phyloP scores from a whole-genome alignment of 345 rosid species.

The Salix arbutifolia region DNA sequence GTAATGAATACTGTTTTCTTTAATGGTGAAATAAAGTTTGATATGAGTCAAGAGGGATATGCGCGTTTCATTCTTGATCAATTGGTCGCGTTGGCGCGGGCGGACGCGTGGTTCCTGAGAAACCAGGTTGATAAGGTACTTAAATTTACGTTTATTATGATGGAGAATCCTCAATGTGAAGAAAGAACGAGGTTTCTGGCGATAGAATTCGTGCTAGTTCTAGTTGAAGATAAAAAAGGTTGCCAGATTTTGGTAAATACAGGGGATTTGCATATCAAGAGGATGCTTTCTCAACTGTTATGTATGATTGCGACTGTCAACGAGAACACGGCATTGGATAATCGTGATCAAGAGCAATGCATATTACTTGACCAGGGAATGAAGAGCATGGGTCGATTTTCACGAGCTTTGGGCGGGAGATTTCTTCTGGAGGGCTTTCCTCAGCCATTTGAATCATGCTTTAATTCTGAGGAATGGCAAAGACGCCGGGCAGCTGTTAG shows the following conservation, averaged over 20 bases:
- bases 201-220: background rate
- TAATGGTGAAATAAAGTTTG: background rate
- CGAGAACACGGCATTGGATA: background rate
- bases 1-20: background rate
- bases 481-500: background rate
- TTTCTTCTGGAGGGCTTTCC: background rate
- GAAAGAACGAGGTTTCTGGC: background rate
- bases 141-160: too few species aligned
- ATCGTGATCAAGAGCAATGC: background rate
- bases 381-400: background rate
- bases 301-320: background rate
- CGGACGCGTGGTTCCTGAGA: background rate
- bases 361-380: background rate
- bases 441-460: background rate
- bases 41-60: background rate
- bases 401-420: background rate
- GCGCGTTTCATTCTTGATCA: background rate
- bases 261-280: background rate
- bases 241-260: background rate
- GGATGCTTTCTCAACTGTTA: background rate
- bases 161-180: background rate
- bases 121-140: background rate
- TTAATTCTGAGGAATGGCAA: background rate
- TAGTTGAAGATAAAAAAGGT: background rate
- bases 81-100: background rate